Conservation (phyloP, 352 stramenopile species). For the Thalassiosira ordinaria region DNA sequence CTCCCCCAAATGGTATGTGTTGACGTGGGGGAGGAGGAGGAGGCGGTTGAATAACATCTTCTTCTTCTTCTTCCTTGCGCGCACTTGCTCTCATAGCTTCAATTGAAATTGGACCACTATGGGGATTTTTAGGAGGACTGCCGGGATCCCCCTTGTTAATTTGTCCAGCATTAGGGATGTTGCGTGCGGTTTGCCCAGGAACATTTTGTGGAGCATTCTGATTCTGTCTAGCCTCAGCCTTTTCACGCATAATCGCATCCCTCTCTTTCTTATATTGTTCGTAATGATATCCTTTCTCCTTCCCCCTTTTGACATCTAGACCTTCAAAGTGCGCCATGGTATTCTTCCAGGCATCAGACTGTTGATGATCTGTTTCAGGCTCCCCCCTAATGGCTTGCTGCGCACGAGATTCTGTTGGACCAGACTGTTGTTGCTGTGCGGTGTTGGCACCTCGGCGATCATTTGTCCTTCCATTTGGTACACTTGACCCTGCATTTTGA, state of each 20-base stretch:
- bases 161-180: no score
- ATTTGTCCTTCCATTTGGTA: no score
- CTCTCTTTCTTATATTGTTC: conserved; percentile 30
- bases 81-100: no score
- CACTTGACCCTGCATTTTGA: no score
- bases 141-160: no score
- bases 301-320: conserved; percentile 25
- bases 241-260: conserved; percentile 13
- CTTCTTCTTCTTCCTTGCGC: not conserved
- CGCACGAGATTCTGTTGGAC: no score
- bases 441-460: no score
- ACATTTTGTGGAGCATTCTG: not conserved
- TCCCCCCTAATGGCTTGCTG: not conserved
- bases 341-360: conserved; percentile 41
- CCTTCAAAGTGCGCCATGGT: conserved; percentile 38
- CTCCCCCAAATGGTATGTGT: conserved; percentile 4
- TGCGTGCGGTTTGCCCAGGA: no score
- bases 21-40: not conserved
- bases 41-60: no score
- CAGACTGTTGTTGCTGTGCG: no score
- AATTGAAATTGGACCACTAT: not conserved
- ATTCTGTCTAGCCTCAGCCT: no score
- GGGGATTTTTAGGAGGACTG: no score
- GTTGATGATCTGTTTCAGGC: not conserved
- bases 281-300: conserved; percentile 26